Evolutionary conservation across 306 rosid species (phyloP), one percentile per base, ranked within the genome.

Genomic region (Inga laurina): DNA sequence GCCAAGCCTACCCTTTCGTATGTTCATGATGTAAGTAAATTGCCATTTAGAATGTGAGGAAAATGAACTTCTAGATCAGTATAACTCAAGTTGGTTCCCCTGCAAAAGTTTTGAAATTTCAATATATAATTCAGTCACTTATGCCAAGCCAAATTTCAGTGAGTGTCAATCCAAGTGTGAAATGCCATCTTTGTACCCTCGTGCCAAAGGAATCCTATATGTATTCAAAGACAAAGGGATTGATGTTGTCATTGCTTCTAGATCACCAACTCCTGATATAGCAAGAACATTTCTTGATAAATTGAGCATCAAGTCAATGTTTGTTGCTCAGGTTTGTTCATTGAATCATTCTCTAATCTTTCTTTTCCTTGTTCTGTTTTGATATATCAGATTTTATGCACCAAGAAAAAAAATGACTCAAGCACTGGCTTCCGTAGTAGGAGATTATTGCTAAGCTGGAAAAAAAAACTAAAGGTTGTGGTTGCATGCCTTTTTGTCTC

Each of bases 141-240:
- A 77, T 56, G 10, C 64, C n/a, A 48, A 15, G 46, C 54, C n/a
- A 4, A 37, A 75, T 86, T 87, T n/a, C 88, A 92, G 99, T 34
- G 97, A 95, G 76, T 93, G 97, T 57, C 93, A 91, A 46, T 93
- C 98, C 24, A 93, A 92, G 81, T 90, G 97, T 44, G 97, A 93
- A 84, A 82, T 85, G 88, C 98, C 98, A 43, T 88, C 91, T 67
- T 56, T 93, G 85, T 93, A 92, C 88, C 91, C 93, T 27, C 90
- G 93, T 41, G 93, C 94, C 7, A 91, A 79, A 64, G 97, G 92
- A 74, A 90, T 95, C 61, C 82, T 92, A 52, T 35, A 82, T 5
- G 99, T 98, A 3, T 84, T 93, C 45, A 92, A 93, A 82, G 92
- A 91, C 62, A 92, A 91, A 82, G 96, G 96, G 51, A 81, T 93